These are phyloP conservation scores for Fusarium xylarioides DNA, from an alignment of 2,329 filamentous ascomycete genomes.

Conservation along the genomic window DNA sequence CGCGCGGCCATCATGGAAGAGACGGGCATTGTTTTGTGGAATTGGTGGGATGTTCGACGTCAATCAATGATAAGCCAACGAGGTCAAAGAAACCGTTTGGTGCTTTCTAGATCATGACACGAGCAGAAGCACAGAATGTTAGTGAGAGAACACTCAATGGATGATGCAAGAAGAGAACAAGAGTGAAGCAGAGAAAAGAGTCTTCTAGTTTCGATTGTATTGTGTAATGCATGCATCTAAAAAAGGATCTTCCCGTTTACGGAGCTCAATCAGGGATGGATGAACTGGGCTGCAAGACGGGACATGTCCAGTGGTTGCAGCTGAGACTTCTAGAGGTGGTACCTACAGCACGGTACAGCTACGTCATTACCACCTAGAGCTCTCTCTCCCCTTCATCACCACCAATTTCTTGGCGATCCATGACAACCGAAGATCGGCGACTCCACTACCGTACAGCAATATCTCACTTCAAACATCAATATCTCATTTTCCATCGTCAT, in stretches of 20 bases:
- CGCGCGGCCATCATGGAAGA: constrained; percentile 39
- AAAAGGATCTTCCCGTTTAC: constrained; percentile 25
- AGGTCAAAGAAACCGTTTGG: neutral
- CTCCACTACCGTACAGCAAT: constrained; percentile 16
- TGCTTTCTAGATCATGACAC: constrained; percentile 22
- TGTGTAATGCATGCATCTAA: constrained; percentile 19
- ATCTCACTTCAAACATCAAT: constrained; percentile 7
- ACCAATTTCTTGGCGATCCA: constrained; percentile 31
- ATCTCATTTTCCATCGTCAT: constrained; percentile 9
- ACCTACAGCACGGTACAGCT: constrained; percentile 7
- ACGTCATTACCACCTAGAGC: constrained; percentile 29
- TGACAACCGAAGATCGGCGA: constrained; percentile 27
- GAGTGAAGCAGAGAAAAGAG: neutral
- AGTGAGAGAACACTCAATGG: constrained; percentile 16
- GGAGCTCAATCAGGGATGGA: constrained; percentile 28
- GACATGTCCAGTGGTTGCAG: neutral
- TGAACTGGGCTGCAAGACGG: neutral
- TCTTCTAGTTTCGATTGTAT: constrained; percentile 5
- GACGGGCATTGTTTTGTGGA: constrained; percentile 30
- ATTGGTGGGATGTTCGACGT: constrained; percentile 4
- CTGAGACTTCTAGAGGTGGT: neutral
- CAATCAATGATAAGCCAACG: neutral
- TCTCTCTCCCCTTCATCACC: constrained; percentile 4
- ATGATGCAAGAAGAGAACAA: neutral
- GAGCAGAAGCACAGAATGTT: neutral